Base-by-base conservation (phyloP, 2,329 filamentous ascomycete species). In the Ceratocystis cubensis region DNA sequence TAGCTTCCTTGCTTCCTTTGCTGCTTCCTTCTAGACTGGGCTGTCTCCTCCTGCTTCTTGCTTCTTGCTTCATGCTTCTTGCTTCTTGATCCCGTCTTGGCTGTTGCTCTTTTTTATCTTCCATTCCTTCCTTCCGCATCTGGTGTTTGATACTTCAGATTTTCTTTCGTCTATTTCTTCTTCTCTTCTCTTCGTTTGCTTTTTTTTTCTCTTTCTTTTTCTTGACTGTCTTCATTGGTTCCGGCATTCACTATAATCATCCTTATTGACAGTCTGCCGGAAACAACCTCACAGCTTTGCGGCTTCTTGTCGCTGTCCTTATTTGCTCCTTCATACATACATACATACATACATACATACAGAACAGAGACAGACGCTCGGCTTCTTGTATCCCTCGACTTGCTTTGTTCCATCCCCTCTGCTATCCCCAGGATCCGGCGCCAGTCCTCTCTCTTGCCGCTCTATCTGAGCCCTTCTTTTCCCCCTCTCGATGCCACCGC, bases 401-500 rank as follows among this genome's bases (percentile, higher is more conserved):
- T 20, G 44, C 37, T 22, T 41, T 41, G 15, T 10, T 37, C 33
- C 10, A 28, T 37, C 5, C 50, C 28, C 33, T 25, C 48, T 44
- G 20, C 37, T 28, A 30, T 10, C n/a, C 17, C 33, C 10, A 37
- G 59, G 33, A 63, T 22, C 61, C 41, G 17, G 44, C 61, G 44
- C 13, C 22, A 20, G 7, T 13, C 20, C 37, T 10, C 59, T 62
- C 59, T 20, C 30, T 37, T 20, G 25, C 8, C 33, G 20, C 22
- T n/a, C n/a, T 44, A 17, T 20, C 30, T 30, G 15, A 15, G 20
- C 25, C 25, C 15, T 30, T 13, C 48, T 25, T 20, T 3, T 28
- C 46, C 8, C 15, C 5, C 13, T 17, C 17, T 53, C 33, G 37
- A 68, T 68, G 66, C 65, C 66, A 25, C 72, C 77, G 22, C 70